Evolutionary conservation across 2,329 filamentous ascomycete genomes (phyloP).

Genomic region (Aureobasidium mangrovei): DNA sequence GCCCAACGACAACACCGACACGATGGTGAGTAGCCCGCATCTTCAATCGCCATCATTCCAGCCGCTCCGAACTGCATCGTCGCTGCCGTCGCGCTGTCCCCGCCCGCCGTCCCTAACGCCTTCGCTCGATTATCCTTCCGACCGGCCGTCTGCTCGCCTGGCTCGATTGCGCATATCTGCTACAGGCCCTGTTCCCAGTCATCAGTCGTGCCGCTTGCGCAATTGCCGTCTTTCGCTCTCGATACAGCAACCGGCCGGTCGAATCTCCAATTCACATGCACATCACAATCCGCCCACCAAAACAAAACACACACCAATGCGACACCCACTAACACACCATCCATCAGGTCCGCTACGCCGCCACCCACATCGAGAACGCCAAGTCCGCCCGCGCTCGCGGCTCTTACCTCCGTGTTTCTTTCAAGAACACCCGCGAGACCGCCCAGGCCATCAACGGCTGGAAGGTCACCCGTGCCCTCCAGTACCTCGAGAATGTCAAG

Average conservation of each 20-base stretch:
- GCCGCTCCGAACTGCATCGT: not conserved
- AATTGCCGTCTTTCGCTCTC: not conserved
- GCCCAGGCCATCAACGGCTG: slow-evolving; percentile 99
- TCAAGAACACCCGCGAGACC: slow-evolving; percentile 99
- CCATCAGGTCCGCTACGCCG: slow-evolving; percentile 85
- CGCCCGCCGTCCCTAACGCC: not conserved
- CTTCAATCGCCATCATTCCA: too few species aligned
- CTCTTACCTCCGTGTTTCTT: slow-evolving; percentile 97
- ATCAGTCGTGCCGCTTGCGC: not conserved
- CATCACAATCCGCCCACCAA: not conserved
- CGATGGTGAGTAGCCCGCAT: slow-evolving; percentile 30
- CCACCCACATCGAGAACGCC: slow-evolving; percentile 72
- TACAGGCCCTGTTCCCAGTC: not conserved
- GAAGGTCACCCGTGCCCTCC: slow-evolving; percentile 90
- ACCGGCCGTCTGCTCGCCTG: slow-evolving; percentile 2
- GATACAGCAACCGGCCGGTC: not conserved
- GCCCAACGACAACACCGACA: slow-evolving; percentile 27
- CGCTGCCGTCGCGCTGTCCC: not conserved
- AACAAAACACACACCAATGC: not conserved
- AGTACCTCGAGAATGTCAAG: slow-evolving; percentile 97
- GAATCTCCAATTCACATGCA: not conserved
- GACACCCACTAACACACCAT: slow-evolving; percentile 1
- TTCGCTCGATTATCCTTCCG: not conserved
- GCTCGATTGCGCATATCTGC: not conserved
- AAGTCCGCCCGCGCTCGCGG: slow-evolving; percentile 98